These are phyloP conservation scores for Diospyros lotus DNA, from an alignment of 148 eudicot genomes.

Conservation along the genomic window DNA sequence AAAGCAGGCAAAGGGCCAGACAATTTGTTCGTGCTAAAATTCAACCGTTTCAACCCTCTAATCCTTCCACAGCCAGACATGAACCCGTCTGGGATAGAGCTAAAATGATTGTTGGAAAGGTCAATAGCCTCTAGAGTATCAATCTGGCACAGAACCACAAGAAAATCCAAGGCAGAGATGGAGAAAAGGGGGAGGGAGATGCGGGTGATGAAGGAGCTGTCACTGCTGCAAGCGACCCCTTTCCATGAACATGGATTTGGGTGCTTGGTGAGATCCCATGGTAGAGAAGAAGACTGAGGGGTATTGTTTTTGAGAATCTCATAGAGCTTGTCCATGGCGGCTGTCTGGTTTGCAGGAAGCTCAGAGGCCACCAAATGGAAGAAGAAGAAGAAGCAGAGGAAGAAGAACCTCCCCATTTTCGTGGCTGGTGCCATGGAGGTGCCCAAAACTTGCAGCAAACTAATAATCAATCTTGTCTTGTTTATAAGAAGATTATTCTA, in stretches of 20 bases:
- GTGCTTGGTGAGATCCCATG: constrained; percentile 33
- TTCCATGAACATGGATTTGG: constrained; percentile 72
- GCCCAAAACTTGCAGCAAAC: neutral
- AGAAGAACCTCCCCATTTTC: constrained; percentile 23
- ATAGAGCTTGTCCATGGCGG: constrained; percentile 44
- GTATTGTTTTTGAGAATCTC: constrained; percentile 29
- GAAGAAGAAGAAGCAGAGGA: constrained; percentile 14
- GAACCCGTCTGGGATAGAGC: constrained; percentile 46
- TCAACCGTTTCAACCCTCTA: constrained; percentile 43
- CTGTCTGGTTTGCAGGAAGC: constrained; percentile 35
- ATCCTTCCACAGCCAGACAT: constrained; percentile 40
- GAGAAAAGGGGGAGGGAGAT: constrained; percentile 37
- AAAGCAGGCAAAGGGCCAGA: constrained; percentile 46
- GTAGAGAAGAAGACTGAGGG: neutral
- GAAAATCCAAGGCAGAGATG: constrained; percentile 31
- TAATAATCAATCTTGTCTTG: too few relatives aligned
- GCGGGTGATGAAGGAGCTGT: constrained; percentile 26
- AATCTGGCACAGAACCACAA: constrained; percentile 42
- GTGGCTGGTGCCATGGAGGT: neutral
- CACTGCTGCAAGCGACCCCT: constrained; percentile 48
- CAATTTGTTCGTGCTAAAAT: constrained; percentile 51
- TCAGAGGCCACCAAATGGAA: constrained; percentile 27
- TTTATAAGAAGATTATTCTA: too few relatives aligned
- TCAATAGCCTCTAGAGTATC: constrained; percentile 49
- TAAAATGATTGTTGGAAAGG: constrained; percentile 49